Evolutionary conservation across 1,284 basidiomycete species (phyloP).

Genomic region (Thecaphora thlaspeos): DNA sequence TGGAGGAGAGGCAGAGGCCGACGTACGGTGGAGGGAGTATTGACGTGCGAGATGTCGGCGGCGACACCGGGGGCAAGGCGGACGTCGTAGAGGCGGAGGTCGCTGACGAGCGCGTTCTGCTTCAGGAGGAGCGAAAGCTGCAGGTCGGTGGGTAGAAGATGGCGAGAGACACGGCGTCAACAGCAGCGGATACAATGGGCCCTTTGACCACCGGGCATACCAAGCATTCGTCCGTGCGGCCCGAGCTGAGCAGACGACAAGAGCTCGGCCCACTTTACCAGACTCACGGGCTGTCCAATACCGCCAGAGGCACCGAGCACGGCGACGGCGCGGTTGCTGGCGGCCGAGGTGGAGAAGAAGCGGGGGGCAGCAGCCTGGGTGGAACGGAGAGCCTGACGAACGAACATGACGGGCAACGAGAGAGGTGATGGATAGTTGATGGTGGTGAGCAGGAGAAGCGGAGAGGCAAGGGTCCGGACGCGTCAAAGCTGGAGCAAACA

Average conservation of each 20-base stretch:
- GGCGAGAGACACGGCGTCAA: background rate
- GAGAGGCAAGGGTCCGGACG: too few species aligned
- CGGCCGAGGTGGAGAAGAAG: slow-evolving; percentile 74
- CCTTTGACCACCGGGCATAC: too few species aligned
- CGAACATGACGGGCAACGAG: slow-evolving; percentile 35
- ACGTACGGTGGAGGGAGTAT: slow-evolving; percentile 76
- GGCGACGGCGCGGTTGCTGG: slow-evolving; percentile 75
- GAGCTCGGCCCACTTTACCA: too few species aligned
- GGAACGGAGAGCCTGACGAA: slow-evolving; percentile 38
- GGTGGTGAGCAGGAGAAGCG: too few species aligned
- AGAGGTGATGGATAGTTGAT: too few species aligned
- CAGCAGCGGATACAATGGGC: too few species aligned
- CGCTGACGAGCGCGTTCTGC: slow-evolving; percentile 77
- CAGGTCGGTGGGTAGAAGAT: background rate
- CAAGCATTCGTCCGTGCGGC: too few species aligned
- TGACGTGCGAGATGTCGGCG: slow-evolving; percentile 69
- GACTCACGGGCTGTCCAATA: slow-evolving; percentile 71
- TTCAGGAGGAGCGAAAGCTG: slow-evolving; percentile 79
- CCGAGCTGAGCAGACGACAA: background rate
- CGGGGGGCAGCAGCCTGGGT: slow-evolving; percentile 58
- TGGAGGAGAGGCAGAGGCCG: too few species aligned
- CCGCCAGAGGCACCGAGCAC: slow-evolving; percentile 81
- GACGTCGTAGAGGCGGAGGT: slow-evolving; percentile 60
- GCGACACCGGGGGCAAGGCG: slow-evolving; percentile 61
- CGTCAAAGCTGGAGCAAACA: too few species aligned